Percentiles rank a stretch among this genome's conserved stretches.
These are phyloP conservation scores for Epichloe hybrida DNA, from an alignment of 2,329 filamentous ascomycete species.

Conservation along the genomic window DNA sequence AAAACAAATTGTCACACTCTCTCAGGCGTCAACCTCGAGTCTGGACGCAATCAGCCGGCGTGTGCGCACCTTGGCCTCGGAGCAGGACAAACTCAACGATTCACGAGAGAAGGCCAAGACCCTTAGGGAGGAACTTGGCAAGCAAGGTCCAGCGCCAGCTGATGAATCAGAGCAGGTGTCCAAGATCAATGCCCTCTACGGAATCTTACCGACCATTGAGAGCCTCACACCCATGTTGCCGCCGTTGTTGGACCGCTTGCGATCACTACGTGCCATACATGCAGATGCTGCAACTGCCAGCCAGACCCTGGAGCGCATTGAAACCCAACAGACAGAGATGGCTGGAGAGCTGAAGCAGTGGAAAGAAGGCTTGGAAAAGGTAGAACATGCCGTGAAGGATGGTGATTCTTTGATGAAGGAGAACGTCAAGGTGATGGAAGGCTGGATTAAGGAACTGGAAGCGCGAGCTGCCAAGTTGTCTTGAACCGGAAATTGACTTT, in stretches of 20 bases:
- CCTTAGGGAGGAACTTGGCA: slow-evolving; percentile 44
- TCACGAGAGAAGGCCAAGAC: slow-evolving; percentile 47
- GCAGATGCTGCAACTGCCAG: slow-evolving; percentile 73
- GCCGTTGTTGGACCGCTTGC: slow-evolving; percentile 68
- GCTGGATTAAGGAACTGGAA: slow-evolving; percentile 82
- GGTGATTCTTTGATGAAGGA: slow-evolving; percentile 56
- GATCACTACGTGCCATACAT: slow-evolving; percentile 74
- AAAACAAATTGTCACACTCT: slow-evolving; percentile 64
- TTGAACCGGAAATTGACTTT: slow-evolving; percentile 6
- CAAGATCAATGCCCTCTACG: slow-evolving; percentile 87
- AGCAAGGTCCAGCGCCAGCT: slow-evolving; percentile 28
- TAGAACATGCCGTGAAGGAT: slow-evolving; percentile 61
- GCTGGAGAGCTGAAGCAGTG: slow-evolving; percentile 73
- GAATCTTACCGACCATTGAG: slow-evolving; percentile 78
- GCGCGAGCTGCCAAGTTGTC: slow-evolving; percentile 52
- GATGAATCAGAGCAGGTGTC: slow-evolving; percentile 57
- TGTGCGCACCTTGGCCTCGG: slow-evolving; percentile 55
- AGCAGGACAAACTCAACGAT: slow-evolving; percentile 60
- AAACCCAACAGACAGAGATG: slow-evolving; percentile 71
- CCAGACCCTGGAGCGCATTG: slow-evolving; percentile 62
- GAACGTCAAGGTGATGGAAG: slow-evolving; percentile 76
- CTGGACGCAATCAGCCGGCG: slow-evolving; percentile 59
- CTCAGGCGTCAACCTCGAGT: slow-evolving; percentile 56
- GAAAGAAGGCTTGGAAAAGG: slow-evolving; percentile 65
- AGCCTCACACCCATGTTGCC: slow-evolving; percentile 74